A percentile compares a stretch with the other conserved stretches of the same genome.
phyloP scores from a whole-genome alignment of 345 rosid genomes.

The Citrus mangshanensis region DNA sequence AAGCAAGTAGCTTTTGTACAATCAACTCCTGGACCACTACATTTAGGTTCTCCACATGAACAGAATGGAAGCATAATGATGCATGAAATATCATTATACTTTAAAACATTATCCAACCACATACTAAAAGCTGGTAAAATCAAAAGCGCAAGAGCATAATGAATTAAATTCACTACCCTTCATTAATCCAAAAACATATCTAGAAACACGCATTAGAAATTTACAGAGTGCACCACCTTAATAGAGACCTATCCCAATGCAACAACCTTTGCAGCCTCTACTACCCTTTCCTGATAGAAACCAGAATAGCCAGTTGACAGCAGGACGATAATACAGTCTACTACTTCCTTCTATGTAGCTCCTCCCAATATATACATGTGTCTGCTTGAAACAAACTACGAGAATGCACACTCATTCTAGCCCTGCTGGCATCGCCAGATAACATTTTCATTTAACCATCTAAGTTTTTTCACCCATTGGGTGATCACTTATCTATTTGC shows the following conservation, averaged over 20 bases:
- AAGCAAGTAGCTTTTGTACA: background rate
- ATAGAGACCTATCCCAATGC: background rate
- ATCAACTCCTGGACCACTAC: background rate
- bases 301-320: background rate
- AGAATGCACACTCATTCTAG: background rate
- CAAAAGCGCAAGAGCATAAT: background rate
- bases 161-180: background rate
- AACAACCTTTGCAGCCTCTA: background rate
- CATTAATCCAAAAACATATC: background rate
- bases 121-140: background rate
- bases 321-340: background rate
- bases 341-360: background rate
- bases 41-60: background rate
- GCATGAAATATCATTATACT: background rate
- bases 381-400: background rate
- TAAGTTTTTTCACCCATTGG: background rate
- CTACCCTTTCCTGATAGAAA: background rate
- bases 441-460: background rate
- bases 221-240: conserved; percentile 8
- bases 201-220: background rate
- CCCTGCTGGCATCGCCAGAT: background rate
- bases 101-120: background rate
- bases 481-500: background rate
- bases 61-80: background rate
- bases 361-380: background rate